Base-by-base conservation (phyloP, 805 yeast species). In the Saturnispora mendoncae region DNA sequence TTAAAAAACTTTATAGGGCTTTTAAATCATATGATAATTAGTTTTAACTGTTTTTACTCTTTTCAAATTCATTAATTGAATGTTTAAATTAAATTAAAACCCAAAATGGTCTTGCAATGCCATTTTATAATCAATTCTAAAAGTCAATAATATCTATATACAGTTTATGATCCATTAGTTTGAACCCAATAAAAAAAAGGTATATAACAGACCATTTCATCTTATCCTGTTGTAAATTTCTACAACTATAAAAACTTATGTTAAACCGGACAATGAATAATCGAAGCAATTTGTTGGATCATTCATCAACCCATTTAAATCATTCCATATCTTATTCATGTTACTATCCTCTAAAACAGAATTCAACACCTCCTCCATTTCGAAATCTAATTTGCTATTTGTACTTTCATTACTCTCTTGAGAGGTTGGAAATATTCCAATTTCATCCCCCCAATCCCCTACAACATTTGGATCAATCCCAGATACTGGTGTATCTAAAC, bases 241-340 rank as follows among this genome's bases (percentile, higher is more conserved):
- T n/a, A n/a, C n/a, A n/a, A n/a, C n/a, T n/a, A n/a, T n/a, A n/a
- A n/a, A n/a, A n/a, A n/a, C n/a, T n/a, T n/a, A n/a, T n/a, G n/a
- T n/a, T n/a, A n/a, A n/a, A n/a, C n/a, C n/a, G n/a, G 26, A 23
- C 6, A 23, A 6, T 7, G 26, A 10, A 30, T 17, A 13, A 15
- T 24, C 35, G 7, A 30, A 30, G 23, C 23, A 38, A 21, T 31
- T 17, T 8, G 23, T 20, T 3, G 40, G 35, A 20, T 39, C 37
- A 32, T 21, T 27, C 38, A 39, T 27, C 13, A 39, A 15, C 7
- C n/a, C 25, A 23, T 33, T 39, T 13, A 39, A 12, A 33, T 33
- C 21, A 9, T 17, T 17, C 25, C 30, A 27, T 7, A 39, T 39
- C 18, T 39, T 33, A 33, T 27, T 28, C 31, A 30, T 20, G 10